Percentiles rank a stretch among this genome's conserved stretches.
These are phyloP conservation scores for Aspergillus nomiae DNA, from an alignment of 2,329 filamentous ascomycete genomes.

Conservation along the genomic window DNA sequence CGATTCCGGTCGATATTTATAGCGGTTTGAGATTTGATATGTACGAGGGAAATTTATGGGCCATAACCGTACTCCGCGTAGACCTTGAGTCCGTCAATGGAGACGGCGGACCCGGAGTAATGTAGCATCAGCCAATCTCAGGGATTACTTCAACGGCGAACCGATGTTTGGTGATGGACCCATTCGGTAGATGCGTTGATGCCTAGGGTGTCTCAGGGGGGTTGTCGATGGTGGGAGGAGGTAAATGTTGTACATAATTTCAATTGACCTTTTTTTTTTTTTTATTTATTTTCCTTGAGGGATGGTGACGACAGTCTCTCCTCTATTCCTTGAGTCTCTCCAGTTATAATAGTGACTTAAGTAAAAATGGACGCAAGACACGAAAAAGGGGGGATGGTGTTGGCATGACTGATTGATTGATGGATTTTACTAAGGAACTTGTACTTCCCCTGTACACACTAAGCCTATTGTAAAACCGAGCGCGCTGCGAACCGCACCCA, in stretches of 20 bases:
- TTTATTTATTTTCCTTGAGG: not conserved
- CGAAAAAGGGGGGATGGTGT: not conserved
- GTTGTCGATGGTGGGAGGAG: not conserved
- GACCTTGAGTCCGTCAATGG: not conserved
- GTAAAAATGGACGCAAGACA: not conserved
- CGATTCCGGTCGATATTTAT: not conserved
- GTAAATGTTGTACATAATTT: not conserved
- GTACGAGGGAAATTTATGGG: not conserved
- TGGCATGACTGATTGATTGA: not conserved
- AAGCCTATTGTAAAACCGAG: not conserved
- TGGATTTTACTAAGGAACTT: not conserved
- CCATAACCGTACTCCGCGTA: not conserved
- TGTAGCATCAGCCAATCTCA: not conserved
- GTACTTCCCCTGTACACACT: not conserved
- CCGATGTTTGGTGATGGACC: not conserved
- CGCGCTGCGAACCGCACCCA: constrained; percentile 7
- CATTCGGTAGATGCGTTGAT: constrained; percentile 1
- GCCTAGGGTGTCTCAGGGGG: not conserved
- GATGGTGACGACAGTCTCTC: not conserved
- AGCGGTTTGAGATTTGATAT: constrained; percentile 1
- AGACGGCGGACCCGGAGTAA: not conserved
- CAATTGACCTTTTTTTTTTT: not conserved
- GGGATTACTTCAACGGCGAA: not conserved
- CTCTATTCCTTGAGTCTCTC: not conserved
- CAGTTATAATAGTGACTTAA: not conserved